Evolutionary conservation across 805 yeast species (phyloP), one percentile per base, ranked within the genome.

Genomic region (Kodamaea kaohsiungensis): DNA sequence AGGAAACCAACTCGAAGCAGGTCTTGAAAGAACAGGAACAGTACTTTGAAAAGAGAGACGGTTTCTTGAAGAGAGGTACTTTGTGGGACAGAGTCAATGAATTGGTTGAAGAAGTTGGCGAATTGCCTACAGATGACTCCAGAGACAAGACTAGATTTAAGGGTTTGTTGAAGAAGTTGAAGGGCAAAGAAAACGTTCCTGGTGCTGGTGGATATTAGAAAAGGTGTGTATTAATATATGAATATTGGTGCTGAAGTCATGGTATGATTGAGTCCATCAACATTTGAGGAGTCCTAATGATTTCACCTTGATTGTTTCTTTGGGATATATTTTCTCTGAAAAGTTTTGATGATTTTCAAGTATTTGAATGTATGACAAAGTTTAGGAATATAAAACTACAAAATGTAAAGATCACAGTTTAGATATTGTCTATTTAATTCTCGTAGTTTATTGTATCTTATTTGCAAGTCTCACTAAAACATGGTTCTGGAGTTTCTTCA

Each of bases 41-140:
- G 56, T 91, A 87, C 67, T 68, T 89, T 57, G 83, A 80, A 53
- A 84, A 87, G 64, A 86, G 95, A 67, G 97, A 91, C 67, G 80
- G 81, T 30, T 85, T 72, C 65, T 80, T 80, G 63, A 67, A 66
- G 57, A 66, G 73, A 49, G 70, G 71, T 7, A 66, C 70, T 12
- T 56, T 59, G 52, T 84, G 89, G 89, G 85, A 83, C 63, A 71
- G 86, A 49, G 84, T 83, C 45, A 70, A 73, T 53, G 82, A 80
- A 67, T 73, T 84, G 50, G 76, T 84, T 19, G 73, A 62, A 52
- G 77, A 73, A 25, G 75, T 78, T 7, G 80, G 80, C 17, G 77
- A 73, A 40, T 51, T 66, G 39, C 65, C 71, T 8, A 64, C 54
- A 16, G 83, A 78, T 16, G 77, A 72, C 35, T 12, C 49, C 46